Base-by-base conservation (phyloP, 805 yeast genomes). In the Suhomyces sp. region DNA sequence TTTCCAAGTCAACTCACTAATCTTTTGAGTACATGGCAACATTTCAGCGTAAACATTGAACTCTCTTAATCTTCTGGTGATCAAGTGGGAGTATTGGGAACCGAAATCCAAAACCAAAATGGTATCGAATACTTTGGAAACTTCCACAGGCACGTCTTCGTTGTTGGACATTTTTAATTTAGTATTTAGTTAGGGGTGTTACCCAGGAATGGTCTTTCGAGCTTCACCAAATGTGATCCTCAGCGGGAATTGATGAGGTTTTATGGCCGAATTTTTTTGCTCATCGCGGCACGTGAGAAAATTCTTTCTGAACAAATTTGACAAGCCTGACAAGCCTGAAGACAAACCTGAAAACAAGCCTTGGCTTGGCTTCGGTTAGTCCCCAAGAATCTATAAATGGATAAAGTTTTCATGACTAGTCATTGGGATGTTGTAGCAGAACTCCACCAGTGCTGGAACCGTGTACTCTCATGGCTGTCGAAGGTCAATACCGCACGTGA, bases 1-100 rank as follows among this genome's bases (percentile, higher is more conserved):
- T 69, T 84, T 92, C 96, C 97, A 94, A 54, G 85, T 73, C 63
- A 94, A 81, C 60, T 93, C 97, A 50, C 86, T 69, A 67, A 94
- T 93, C 79, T 94, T 94, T 76, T 96, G 99, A 50, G 99, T 94
- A 77, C 99, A 94, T 61, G 99, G 99, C 58, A 94, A 82, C 99
- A 94, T 94, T 77, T 94, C 99, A 60, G 99, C 98, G 73, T 94
- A 94, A 60, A 94, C 93, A 72, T 94, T 91, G 80, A 92, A 89
- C 73, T 94, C 99, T 81, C 99, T 89, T 62, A 94, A 82, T 76
- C 99, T 89, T 76, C 99, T 87, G 55, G 97, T 92, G 71, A 94
- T 91, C 69, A 94, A 77, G 68, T 94, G 99, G 53, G 97, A 89
- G 78, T 94, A 94, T 78, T 94, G 99, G 55, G 99, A 94, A 57